Percentiles rank a stretch among this genome's conserved stretches.
Conservation (phyloP, 2,329 filamentous ascomycete species). For the Neonectria hederae region DNA sequence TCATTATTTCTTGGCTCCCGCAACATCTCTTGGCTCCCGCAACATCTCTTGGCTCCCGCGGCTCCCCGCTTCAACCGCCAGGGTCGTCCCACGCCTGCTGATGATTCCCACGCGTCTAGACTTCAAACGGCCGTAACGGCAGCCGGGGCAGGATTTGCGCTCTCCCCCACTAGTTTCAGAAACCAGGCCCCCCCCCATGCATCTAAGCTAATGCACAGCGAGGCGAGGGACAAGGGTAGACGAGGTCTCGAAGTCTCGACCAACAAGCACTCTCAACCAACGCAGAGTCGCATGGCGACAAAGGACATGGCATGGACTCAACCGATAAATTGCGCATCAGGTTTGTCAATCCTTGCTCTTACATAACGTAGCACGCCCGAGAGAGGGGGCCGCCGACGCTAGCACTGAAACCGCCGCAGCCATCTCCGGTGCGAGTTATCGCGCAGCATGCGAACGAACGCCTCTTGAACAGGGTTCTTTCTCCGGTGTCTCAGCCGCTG, state of each 20-base stretch:
- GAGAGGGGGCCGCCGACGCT: conserved; percentile 12
- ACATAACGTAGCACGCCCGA: neutral
- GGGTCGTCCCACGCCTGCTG: neutral
- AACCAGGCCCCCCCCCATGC: too few species aligned
- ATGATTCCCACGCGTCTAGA: conserved; percentile 1
- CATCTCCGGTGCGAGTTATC: neutral
- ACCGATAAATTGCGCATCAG: conserved; percentile 22
- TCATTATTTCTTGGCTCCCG: neutral
- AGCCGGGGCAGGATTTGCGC: neutral
- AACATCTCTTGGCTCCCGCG: neutral
- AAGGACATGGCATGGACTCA: neutral
- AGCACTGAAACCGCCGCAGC: conserved; percentile 6
- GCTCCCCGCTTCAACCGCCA: conserved; percentile 23
- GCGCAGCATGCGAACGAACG: conserved; percentile 11
- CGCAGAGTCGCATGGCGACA: conserved; percentile 5
- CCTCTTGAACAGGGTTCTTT: conserved; percentile 3
- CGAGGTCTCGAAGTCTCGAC: conserved; percentile 8
- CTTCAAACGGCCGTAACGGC: conserved; percentile 21
- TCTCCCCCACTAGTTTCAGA: neutral
- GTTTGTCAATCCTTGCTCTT: neutral
- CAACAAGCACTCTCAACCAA: neutral
- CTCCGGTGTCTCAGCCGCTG: neutral
- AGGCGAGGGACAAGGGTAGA: conserved; percentile 17
- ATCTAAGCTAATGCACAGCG: conserved; percentile 18
- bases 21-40: neutral